Evolutionary conservation across 2,329 filamentous ascomycete species (phyloP).

Genomic region (Alternaria dauci): DNA sequence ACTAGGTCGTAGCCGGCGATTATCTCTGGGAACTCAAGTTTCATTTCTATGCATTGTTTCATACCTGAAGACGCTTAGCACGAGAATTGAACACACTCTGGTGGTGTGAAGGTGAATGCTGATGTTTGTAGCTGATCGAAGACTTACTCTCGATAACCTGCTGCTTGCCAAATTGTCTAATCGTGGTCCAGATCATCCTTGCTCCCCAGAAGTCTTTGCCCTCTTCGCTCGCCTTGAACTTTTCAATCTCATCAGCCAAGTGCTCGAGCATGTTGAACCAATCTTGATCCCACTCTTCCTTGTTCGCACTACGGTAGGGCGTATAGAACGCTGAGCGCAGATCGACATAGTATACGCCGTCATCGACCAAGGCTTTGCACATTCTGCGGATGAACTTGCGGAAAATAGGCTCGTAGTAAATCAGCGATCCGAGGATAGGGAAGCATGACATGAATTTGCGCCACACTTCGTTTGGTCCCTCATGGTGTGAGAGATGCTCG

Average conservation of each 20-base stretch:
- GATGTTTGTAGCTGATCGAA: background rate
- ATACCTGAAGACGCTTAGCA: slow-evolving; percentile 60
- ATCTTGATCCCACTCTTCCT: slow-evolving; percentile 71
- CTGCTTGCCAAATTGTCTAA: slow-evolving; percentile 71
- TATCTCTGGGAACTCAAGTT: slow-evolving; percentile 78
- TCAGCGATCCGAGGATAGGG: slow-evolving; percentile 73
- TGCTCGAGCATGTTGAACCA: slow-evolving; percentile 75
- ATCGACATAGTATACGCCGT: slow-evolving; percentile 87
- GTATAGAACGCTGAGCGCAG: slow-evolving; percentile 78
- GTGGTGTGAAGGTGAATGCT: background rate
- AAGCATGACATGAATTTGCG: slow-evolving; percentile 81
- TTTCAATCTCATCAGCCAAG: slow-evolving; percentile 78
- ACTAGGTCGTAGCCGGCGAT: slow-evolving; percentile 91
- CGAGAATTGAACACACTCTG: background rate
- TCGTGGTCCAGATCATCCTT: slow-evolving; percentile 82
- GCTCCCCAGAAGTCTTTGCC: slow-evolving; percentile 84
- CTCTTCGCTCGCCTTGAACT: slow-evolving; percentile 75
- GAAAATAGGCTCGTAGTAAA: slow-evolving; percentile 92
- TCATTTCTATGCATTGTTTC: slow-evolving; percentile 86
- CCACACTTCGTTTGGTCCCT: slow-evolving; percentile 87
- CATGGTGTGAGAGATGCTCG: slow-evolving; percentile 80
- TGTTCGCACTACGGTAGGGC: slow-evolving; percentile 71
- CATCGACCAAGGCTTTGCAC: slow-evolving; percentile 74
- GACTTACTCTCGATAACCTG: slow-evolving; percentile 69
- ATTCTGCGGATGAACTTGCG: slow-evolving; percentile 76